Evolutionary conservation across 2,329 filamentous ascomycete species (phyloP).

Genomic region (Xylaria sp.): DNA sequence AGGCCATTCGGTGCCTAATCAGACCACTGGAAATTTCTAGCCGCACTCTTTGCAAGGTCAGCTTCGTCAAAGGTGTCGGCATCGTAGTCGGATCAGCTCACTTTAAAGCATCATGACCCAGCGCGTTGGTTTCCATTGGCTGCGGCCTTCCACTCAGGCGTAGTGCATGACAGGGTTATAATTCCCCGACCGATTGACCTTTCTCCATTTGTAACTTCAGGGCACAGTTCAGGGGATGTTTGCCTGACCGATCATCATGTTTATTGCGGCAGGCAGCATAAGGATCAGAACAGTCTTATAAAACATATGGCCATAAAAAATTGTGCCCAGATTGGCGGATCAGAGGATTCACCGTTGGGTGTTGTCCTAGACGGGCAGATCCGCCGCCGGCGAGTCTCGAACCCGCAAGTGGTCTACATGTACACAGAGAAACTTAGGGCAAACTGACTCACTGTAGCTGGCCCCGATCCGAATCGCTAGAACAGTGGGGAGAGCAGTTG

Average conservation of each 20-base stretch:
- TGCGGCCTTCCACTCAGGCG: constrained; percentile 30
- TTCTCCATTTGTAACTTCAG: constrained; percentile 31
- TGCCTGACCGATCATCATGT: constrained; percentile 28
- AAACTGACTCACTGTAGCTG: constrained; percentile 26
- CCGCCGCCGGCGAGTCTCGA: constrained; percentile 18
- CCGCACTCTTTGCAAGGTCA: constrained; percentile 32
- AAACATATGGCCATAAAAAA: constrained; percentile 15
- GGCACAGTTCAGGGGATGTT: constrained; percentile 28
- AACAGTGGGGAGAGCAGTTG: constrained; percentile 24
- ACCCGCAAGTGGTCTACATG: constrained; percentile 4
- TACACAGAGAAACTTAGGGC: not conserved
- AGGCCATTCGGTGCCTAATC: constrained; percentile 34
- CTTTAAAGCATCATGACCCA: constrained; percentile 36
- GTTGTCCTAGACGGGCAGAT: constrained; percentile 18
- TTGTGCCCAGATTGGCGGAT: constrained; percentile 9
- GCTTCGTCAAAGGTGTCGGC: constrained; percentile 27
- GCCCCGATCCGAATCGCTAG: constrained; percentile 4
- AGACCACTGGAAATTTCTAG: constrained; percentile 32
- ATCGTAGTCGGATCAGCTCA: constrained; percentile 34
- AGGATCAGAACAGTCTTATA: constrained; percentile 2
- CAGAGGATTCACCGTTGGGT: not conserved
- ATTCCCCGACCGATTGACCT: constrained; percentile 32
- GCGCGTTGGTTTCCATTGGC: constrained; percentile 36
- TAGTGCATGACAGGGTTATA: constrained; percentile 36
- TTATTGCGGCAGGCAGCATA: constrained; percentile 23